A percentile compares a stretch with the other conserved stretches of the same genome.
phyloP scores from a whole-genome alignment of 345 rosid species.

The sweet orange (Citrus sinensis) region DNA sequence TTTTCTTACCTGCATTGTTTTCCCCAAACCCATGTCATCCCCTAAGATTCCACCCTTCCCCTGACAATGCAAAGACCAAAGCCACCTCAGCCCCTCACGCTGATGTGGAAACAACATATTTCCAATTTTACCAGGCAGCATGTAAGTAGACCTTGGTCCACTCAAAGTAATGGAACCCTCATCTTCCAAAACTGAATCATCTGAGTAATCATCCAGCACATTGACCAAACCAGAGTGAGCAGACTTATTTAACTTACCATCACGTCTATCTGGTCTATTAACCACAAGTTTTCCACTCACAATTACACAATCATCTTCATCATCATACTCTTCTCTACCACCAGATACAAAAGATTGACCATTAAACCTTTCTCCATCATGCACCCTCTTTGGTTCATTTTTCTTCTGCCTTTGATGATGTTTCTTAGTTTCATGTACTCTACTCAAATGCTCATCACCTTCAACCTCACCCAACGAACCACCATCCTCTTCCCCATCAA shows the following conservation, averaged over 20 bases:
- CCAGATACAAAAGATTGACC: conserved; percentile 36
- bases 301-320: conserved; percentile 42
- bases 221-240: conserved; percentile 21
- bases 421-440: conserved; percentile 27
- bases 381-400: conserved; percentile 23
- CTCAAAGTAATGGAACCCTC: conserved; percentile 48
- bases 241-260: conserved; percentile 28
- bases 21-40: conserved; percentile 98
- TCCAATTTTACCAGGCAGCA: conserved; percentile 53
- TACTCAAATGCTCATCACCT: conserved; percentile 13
- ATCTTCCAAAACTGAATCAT: conserved; percentile 34
- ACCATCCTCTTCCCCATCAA: conserved; percentile 27
- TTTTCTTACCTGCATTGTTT: conserved; percentile 93
- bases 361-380: conserved; percentile 33
- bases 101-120: conserved; percentile 80
- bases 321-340: conserved; percentile 39
- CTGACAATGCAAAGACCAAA: conserved; percentile 89
- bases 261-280: conserved; percentile 20
- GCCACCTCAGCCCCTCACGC: conserved; percentile 87
- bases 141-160: conserved; percentile 48
- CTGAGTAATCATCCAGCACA: conserved; percentile 32
- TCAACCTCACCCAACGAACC: conserved; percentile 8
- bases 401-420: conserved; percentile 22
- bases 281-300: conserved; percentile 30
- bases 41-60: conserved; percentile 97